Conservation (phyloP, 2,329 filamentous ascomycete species). For the Claviceps sp. region DNA sequence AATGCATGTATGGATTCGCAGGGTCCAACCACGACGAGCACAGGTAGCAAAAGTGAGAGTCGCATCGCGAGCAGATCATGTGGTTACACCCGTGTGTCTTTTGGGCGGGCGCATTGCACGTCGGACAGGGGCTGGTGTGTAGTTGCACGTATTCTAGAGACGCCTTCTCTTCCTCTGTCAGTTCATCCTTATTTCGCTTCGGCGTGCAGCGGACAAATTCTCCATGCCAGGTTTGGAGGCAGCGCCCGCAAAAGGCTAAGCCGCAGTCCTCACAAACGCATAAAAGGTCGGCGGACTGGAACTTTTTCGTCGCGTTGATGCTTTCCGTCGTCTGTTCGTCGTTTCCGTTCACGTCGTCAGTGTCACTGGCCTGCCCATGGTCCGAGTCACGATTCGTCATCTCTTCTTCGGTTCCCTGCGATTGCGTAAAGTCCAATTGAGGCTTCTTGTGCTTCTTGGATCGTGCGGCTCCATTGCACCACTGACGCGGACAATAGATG, state of each 20-base stretch:
- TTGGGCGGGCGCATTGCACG: slow-evolving; percentile 70
- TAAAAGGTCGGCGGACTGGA: slow-evolving; percentile 48
- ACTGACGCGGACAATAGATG: slow-evolving; percentile 80
- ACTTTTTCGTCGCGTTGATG: slow-evolving; percentile 14
- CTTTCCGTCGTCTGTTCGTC: background rate
- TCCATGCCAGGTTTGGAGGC: slow-evolving; percentile 77
- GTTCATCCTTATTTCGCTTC: slow-evolving; percentile 51
- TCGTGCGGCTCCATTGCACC: slow-evolving; percentile 81
- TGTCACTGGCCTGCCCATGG: slow-evolving; percentile 6
- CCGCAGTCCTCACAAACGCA: slow-evolving; percentile 79
- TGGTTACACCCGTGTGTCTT: slow-evolving; percentile 95
- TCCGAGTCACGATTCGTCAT: slow-evolving; percentile 13
- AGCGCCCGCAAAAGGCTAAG: slow-evolving; percentile 72
- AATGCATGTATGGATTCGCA: slow-evolving; percentile 76
- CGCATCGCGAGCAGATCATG: slow-evolving; percentile 86
- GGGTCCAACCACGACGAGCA: slow-evolving; percentile 78
- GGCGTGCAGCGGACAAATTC: slow-evolving; percentile 60
- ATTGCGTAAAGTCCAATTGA: slow-evolving; percentile 43
- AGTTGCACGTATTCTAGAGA: slow-evolving; percentile 70
- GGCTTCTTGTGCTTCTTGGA: slow-evolving; percentile 63
- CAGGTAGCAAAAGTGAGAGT: slow-evolving; percentile 89
- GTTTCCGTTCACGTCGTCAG: background rate
- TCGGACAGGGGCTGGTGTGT: slow-evolving; percentile 80
- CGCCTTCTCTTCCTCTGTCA: slow-evolving; percentile 74
- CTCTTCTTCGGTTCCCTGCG: slow-evolving; percentile 22